Base-by-base conservation (phyloP, 2,329 filamentous ascomycete species). In the Fusarium pilosicola region DNA sequence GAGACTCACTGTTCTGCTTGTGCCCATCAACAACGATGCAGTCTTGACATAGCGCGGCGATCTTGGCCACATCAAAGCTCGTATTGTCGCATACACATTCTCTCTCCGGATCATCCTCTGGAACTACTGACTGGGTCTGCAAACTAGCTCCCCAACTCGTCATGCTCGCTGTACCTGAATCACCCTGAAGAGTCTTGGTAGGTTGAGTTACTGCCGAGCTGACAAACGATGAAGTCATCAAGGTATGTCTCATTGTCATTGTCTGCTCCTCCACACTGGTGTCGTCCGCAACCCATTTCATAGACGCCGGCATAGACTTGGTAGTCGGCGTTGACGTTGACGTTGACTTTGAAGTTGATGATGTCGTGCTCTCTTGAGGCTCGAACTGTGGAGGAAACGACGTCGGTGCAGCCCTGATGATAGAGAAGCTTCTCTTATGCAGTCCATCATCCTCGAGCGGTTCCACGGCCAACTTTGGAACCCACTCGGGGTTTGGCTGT, bases 31-130 rank as follows among this genome's bases (percentile, higher is more conserved):
- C 72, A 10, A 73, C 61, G 41, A 85, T 81, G 65, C 83, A 85
- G 59, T 82, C 81, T 24, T 83, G 77, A 45, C 83, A 85, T 14
- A 84, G 71, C 3, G 78, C 82, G 11, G 82, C 80, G n/a, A 85
- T 70, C 42, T 76, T 69, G 39, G 80, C 76, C 18, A 85, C 83
- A 51, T 85, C 77, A 58, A 85, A 85, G 71, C 83, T 85, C 60
- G 76, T 72, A 58, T 85, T 84, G 13, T 70, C 57, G 57, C 83
- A 85, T 8, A 84, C 80, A 58, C 83, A 85, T 20, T 78, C 69
- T 58, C 77, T 74, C 63, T 85, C 83, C 4, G 77, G 77, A 22
- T 76, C 75, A 59, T 67, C 73, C 8, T 74, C 51, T 8, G 73
- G 62, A 26, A 73, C 65, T n/a, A 71, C 22, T 41, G 75, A 67